These are phyloP conservation scores for Arabis hirsuta DNA, from an alignment of 345 rosid genomes.

Conservation along the genomic window DNA sequence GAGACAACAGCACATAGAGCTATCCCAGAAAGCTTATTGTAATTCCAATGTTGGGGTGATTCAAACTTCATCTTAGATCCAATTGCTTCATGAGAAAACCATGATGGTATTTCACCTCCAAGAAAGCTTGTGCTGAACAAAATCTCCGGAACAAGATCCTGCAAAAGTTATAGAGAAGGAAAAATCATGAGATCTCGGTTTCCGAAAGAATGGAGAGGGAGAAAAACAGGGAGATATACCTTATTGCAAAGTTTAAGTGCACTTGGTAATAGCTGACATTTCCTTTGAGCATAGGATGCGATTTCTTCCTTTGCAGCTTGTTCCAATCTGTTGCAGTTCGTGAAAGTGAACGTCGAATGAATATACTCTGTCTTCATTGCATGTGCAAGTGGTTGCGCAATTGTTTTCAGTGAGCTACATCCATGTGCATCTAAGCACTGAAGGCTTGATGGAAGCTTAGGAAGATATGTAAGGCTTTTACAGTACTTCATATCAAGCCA, in stretches of 20 bases:
- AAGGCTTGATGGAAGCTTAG: conserved; percentile 7
- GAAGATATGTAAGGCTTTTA: not conserved
- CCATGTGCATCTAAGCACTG: conserved; percentile 2
- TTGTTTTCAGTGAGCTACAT: not conserved
- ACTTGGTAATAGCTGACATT: conserved; percentile 6
- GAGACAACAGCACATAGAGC: conserved; percentile 28
- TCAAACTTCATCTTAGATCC: conserved; percentile 30
- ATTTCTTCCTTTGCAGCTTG: conserved; percentile 17
- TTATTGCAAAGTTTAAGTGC: conserved; percentile 1
- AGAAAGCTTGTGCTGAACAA: conserved; percentile 28
- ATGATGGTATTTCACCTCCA: conserved; percentile 35
- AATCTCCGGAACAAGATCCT: conserved; percentile 23
- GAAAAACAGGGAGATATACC: not conserved
- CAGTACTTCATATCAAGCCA: conserved; percentile 20
- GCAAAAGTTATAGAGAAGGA: not conserved
- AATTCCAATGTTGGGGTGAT: conserved; percentile 26
- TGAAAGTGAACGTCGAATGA: conserved; percentile 1
- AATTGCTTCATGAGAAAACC: conserved; percentile 11
- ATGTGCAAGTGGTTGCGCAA: not conserved
- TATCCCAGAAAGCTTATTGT: conserved; percentile 27
- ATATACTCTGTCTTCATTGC: not conserved
- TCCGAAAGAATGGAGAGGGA: not conserved
- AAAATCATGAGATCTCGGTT: not conserved
- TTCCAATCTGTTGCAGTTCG: conserved; percentile 7
- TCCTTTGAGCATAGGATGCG: conserved; percentile 21